These are phyloP conservation scores for Lathyrus aphaca DNA, from an alignment of 306 rosid species.

Conservation along the genomic window DNA sequence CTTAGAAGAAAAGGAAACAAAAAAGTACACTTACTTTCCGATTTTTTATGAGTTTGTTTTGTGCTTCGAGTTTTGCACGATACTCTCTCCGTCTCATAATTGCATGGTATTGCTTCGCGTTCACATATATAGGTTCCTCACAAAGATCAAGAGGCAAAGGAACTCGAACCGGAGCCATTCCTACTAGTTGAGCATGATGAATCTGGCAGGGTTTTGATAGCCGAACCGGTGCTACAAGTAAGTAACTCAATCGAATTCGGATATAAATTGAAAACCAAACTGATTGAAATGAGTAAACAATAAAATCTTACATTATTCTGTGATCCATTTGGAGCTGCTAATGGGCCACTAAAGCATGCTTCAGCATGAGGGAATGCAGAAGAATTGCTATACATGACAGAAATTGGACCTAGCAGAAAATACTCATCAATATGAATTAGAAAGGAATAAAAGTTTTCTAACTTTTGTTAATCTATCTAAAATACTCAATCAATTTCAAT, in stretches of 20 bases:
- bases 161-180: slow-evolving; percentile 56
- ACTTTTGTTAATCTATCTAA: no score
- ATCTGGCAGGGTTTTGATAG: slow-evolving; percentile 38
- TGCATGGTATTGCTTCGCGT: slow-evolving; percentile 91
- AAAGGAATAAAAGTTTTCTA: neutral
- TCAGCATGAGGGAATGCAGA: slow-evolving; percentile 49
- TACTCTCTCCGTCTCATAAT: slow-evolving; percentile 84
- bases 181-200: slow-evolving; percentile 50
- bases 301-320: slow-evolving; percentile 47
- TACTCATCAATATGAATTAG: slow-evolving; percentile 1
- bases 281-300: neutral
- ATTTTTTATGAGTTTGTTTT: slow-evolving; percentile 61
- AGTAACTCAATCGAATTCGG: neutral
- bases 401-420: slow-evolving; percentile 24
- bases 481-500: no score
- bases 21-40: slow-evolving; percentile 61
- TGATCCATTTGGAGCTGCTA: slow-evolving; percentile 51
- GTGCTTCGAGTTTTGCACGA: slow-evolving; percentile 80
- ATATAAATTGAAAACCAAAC: slow-evolving; percentile 1
- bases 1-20: neutral
- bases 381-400: slow-evolving; percentile 25
- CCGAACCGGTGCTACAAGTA: slow-evolving; percentile 2
- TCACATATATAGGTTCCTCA: slow-evolving; percentile 78
- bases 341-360: slow-evolving; percentile 45
- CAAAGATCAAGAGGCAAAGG: slow-evolving; percentile 60